Percentiles rank a stretch among this genome's conserved stretches.
Conservation (phyloP, 805 yeast species). For the Sugiyamaella marilandica region DNA sequence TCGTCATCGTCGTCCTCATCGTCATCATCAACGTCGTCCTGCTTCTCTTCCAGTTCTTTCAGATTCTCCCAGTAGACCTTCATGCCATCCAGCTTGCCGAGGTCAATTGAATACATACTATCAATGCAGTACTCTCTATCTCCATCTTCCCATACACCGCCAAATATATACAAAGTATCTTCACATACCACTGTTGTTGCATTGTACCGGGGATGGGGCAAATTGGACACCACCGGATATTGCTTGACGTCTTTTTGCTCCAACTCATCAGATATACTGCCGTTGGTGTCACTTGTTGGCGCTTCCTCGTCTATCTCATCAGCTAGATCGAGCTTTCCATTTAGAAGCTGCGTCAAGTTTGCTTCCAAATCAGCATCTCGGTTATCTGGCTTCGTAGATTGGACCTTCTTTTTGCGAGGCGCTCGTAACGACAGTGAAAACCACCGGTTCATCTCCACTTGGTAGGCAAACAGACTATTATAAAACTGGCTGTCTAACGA, state of each 20-base stretch:
- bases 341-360: slow-evolving; percentile 50
- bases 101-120: slow-evolving; percentile 78
- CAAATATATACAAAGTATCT: slow-evolving; percentile 76
- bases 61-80: slow-evolving; percentile 88
- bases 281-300: slow-evolving; percentile 6
- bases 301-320: slow-evolving; percentile 34
- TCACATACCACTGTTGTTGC: slow-evolving; percentile 80
- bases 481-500: slow-evolving; percentile 77
- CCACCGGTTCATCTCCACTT: slow-evolving; percentile 86
- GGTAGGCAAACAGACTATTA: slow-evolving; percentile 76
- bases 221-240: slow-evolving; percentile 51
- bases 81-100: slow-evolving; percentile 82
- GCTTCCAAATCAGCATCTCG: slow-evolving; percentile 81
- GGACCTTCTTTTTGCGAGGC: slow-evolving; percentile 44
- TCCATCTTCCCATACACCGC: slow-evolving; percentile 86
- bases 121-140: slow-evolving; percentile 83
- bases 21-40: slow-evolving; percentile 38
- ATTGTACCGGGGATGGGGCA: slow-evolving; percentile 89
- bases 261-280: slow-evolving; percentile 26
- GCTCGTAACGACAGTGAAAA: slow-evolving; percentile 62
- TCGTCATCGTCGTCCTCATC: slow-evolving; percentile 47
- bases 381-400: slow-evolving; percentile 39
- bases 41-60: slow-evolving; percentile 46
- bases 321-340: slow-evolving; percentile 29
- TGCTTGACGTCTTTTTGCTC: slow-evolving; percentile 41